A percentile compares a stretch with the other conserved stretches of the same genome.
phyloP scores from a whole-genome alignment of 768 basidiomycete species.

The Auricularia cornea region DNA sequence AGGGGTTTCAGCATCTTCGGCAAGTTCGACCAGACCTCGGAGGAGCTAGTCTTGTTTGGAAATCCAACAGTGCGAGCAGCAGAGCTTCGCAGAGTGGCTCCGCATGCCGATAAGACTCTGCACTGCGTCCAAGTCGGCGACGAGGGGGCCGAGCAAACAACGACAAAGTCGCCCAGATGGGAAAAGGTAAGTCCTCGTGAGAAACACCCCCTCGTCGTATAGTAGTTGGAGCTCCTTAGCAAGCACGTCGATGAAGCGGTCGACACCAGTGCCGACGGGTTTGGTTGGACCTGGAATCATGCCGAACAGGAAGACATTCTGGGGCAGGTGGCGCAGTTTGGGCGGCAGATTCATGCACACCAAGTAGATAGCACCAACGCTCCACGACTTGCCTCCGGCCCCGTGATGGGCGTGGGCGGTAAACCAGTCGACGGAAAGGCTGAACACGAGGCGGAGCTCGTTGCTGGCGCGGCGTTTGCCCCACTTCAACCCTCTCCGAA shows the following conservation, averaged over 20 bases:
- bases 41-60: too few species aligned
- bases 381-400: constrained; percentile 16
- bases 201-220: constrained; percentile 27
- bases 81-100: too few species aligned
- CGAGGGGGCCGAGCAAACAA: constrained; percentile 22
- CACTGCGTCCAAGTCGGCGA: constrained; percentile 31
- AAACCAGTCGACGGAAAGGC: constrained; percentile 27
- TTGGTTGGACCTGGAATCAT: constrained; percentile 35
- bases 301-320: constrained; percentile 36
- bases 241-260: constrained; percentile 30
- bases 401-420: constrained; percentile 26
- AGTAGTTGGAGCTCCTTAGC: constrained; percentile 28
- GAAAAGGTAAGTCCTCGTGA: constrained; percentile 16
- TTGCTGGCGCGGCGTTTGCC: too few species aligned
- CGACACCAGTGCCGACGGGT: constrained; percentile 25
- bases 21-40: too few species aligned
- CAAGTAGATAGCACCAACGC: constrained; percentile 22
- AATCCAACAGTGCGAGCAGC: too few species aligned
- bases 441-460: constrained; percentile 21
- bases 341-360: constrained; percentile 31
- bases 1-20: too few species aligned
- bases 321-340: constrained; percentile 24
- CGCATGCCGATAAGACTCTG: constrained; percentile 22
- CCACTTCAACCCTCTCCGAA: too few species aligned
- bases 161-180: constrained; percentile 20